Evolutionary conservation across 2,329 filamentous ascomycete species (phyloP), one percentile per base, ranked within the genome.

Genomic region (Zymoseptoria brevis): DNA sequence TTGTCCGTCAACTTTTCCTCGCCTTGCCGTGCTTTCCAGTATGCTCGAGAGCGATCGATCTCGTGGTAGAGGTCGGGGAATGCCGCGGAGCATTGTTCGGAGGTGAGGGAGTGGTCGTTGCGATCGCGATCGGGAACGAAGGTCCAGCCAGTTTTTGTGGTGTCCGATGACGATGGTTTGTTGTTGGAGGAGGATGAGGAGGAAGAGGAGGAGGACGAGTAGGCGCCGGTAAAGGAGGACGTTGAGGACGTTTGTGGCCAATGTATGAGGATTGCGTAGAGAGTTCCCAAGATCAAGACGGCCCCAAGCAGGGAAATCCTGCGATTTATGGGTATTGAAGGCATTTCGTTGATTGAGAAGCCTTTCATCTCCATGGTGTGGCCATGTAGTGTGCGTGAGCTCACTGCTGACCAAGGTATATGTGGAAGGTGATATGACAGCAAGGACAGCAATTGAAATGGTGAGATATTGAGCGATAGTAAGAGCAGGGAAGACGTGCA

Each of bases 11-110:
- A 62, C 55, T 68, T 66, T 6, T 56, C 56, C 21, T 60, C 60
- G 3, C 61, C 59, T 11, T 61, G 35, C 11, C 65, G 57, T 4
- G 63, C 57, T 30, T 65, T 60, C 66, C 68, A 68, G 55, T 67
- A 67, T 11, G 61, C 57, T 9, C 58, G 62, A 13, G 71, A 67
- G 53, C 71, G 67, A 53, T 72, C 66, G 53, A 73, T 68, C 53
- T 73, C 71, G 22, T 62, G 59, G 58, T 71, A 73, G 11, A 73
- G 65, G 26, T 68, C 60, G 9, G 71, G 71, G 26, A 73, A 73
- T 11, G 70, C 67, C 29, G 60, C 58, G 29, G 64, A 55, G 54
- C 71, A 73, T 64, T 73, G 71, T 35, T 60, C 60, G 13, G 62
- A 60, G 16, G 67, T 68, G 19, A 73, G 65, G 4, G 67, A 65